These are phyloP conservation scores for Drechslerella stenobrocha DNA, from an alignment of 2,329 filamentous ascomycete genomes.

Conservation along the genomic window DNA sequence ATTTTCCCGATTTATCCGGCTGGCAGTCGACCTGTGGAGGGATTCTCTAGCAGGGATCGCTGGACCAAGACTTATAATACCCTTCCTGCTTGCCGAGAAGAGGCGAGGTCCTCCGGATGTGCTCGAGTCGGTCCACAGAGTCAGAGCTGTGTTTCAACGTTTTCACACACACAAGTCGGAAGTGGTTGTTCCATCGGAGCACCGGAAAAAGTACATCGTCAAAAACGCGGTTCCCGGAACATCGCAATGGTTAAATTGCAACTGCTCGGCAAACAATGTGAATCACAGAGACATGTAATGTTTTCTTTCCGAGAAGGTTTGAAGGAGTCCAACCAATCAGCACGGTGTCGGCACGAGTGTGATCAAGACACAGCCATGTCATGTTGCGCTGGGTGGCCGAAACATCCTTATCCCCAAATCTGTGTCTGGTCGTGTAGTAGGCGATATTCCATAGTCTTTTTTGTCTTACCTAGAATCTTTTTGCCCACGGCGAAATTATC, in stretches of 20 bases:
- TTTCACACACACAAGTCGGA: constrained; percentile 17
- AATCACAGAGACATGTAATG: constrained; percentile 3
- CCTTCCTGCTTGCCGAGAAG: constrained; percentile 35
- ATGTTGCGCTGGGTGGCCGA: constrained; percentile 9
- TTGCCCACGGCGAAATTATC: constrained; percentile 27
- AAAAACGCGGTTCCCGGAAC: constrained; percentile 20
- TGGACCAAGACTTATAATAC: constrained; percentile 44
- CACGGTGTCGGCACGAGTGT: background rate
- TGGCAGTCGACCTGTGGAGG: constrained; percentile 39
- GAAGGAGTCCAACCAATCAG: constrained; percentile 18
- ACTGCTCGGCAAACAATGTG: constrained; percentile 14
- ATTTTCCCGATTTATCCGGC: constrained; percentile 48
- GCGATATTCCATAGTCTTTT: too few species aligned
- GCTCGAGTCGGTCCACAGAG: constrained; percentile 4
- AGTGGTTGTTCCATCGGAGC: constrained; percentile 42
- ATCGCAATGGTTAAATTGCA: constrained; percentile 41
- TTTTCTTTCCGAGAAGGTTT: constrained; percentile 13
- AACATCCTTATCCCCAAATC: constrained; percentile 12
- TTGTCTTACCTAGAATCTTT: too few species aligned
- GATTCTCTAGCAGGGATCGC: constrained; percentile 40
- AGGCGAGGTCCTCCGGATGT: constrained; percentile 23
- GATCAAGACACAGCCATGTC: constrained; percentile 20
- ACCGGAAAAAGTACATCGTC: constrained; percentile 26
- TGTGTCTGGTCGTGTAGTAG: too few species aligned
- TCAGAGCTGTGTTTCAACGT: too few species aligned